Base-by-base conservation (phyloP, 306 rosid species). In the Castanopsis chinensis region DNA sequence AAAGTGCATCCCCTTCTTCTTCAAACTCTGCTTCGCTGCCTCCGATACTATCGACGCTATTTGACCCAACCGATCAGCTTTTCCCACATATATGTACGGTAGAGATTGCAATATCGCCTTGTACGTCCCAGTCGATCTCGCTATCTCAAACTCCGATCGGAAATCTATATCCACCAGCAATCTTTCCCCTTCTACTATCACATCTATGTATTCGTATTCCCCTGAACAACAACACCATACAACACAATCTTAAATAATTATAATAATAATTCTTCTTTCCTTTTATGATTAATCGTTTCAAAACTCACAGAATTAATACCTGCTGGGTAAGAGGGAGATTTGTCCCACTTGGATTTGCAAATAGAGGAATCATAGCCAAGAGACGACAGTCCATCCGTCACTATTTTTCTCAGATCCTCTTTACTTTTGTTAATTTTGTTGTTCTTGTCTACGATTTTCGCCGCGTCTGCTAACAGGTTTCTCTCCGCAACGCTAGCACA, bases 1-100 rank as follows among this genome's bases (percentile, higher is more conserved):
- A 58, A 96, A 78, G 61, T 87, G 99, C 99, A 96, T 93, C 4
- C 98, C 99, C 67, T 96, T 96, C 96, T 89, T 96, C 90, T 95
- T 95, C 79, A 96, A 67, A 76, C 99, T 96, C 82, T 85, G 94
- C 37, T 82, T 91, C 25, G 97, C 96, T 5, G 96, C 97, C 85
- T 93, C 97, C 63, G 99, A 87, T 1, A 91, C 89, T 59, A 88
- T 82, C 27, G 96, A 78, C 19, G 93, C 88, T 72, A 96, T 90
- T 82, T 89, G 98, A 19, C 85, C 77, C 8, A 96, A 86, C 28
- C 99, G 97, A 83, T 96, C 98, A 2, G 96, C 57, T 82, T 90
- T 91, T 0, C 98, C 99, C 25, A 96, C 94, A 83, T 91, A 96
- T 72, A 93, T 84, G 89, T 67, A 86, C 69, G 99, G 99, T 68